Evolutionary conservation across 208 protist species (phyloP).

Genomic region (Acanthamoeba castellanii): DNA sequence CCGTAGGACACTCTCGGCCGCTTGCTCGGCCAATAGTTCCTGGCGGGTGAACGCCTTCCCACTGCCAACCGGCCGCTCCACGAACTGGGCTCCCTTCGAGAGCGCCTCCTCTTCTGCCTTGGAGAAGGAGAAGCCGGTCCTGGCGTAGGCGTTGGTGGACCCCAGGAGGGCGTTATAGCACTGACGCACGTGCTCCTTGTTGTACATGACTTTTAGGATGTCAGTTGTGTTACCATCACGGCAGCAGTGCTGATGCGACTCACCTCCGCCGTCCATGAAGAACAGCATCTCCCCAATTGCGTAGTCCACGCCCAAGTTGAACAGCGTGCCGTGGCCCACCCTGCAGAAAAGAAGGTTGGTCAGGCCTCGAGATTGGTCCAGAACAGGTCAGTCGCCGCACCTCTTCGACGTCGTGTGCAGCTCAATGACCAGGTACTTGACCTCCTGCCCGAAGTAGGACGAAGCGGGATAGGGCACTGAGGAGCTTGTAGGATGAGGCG

Average conservation of each 20-base stretch:
- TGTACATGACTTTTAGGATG: background rate
- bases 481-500: background rate
- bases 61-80: background rate
- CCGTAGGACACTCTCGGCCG: background rate
- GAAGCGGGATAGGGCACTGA: background rate
- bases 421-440: background rate
- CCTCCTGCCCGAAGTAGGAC: background rate
- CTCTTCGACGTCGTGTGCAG: background rate
- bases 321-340: background rate
- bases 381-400: background rate
- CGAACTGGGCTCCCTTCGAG: background rate
- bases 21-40: background rate
- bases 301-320: background rate
- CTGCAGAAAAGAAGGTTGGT: background rate
- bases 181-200: background rate
- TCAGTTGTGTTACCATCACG: background rate
- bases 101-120: background rate
- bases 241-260: background rate
- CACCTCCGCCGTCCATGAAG: background rate
- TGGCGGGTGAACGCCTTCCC: background rate
- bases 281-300: background rate
- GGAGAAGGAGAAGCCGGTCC: background rate
- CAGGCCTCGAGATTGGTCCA: background rate
- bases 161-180: background rate
- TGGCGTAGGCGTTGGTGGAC: background rate